Evolutionary conservation across 495 filamentous ascomycete genomes (phyloP).

Genomic region (Clavariopsis aquatica): DNA sequence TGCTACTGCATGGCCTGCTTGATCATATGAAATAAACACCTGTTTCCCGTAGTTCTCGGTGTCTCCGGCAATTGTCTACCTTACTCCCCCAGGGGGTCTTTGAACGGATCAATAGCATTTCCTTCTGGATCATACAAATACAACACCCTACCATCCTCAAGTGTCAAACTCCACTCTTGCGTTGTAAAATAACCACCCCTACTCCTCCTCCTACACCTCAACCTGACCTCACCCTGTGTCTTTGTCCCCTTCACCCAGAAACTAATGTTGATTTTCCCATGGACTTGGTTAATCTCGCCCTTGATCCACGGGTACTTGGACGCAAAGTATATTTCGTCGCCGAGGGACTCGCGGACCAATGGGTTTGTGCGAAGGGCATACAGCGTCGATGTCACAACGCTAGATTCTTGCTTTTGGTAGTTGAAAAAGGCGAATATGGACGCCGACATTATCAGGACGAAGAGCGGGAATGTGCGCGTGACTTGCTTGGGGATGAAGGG

Average conservation of each 20-base stretch:
- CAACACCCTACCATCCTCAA: constrained; percentile 53
- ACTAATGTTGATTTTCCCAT: constrained; percentile 82
- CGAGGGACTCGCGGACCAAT: constrained; percentile 71
- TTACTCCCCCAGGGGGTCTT: constrained; percentile 22
- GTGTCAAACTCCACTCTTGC: constrained; percentile 96
- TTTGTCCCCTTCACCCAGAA: constrained; percentile 87
- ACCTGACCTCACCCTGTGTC: constrained; percentile 71
- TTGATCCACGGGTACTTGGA: constrained; percentile 88
- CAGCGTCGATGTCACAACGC: constrained; percentile 79
- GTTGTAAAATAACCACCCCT: constrained; percentile 80
- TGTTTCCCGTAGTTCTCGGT: no score
- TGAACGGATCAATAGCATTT: constrained; percentile 35
- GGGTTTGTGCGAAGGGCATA: constrained; percentile 85
- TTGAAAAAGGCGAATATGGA: constrained; percentile 90
- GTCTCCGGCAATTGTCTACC: no score
- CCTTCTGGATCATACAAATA: constrained; percentile 39
- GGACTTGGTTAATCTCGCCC: constrained; percentile 91
- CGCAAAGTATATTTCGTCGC: constrained; percentile 91
- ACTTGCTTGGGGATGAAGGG: constrained; percentile 30
- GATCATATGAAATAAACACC: not conserved
- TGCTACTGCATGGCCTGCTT: not conserved
- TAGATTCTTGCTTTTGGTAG: constrained; percentile 87
- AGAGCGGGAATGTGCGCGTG: constrained; percentile 59
- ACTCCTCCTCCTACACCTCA: constrained; percentile 71
- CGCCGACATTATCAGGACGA: constrained; percentile 59